Evolutionary conservation across 192 early-diverging fungal genomes (phyloP).

Genomic region (Coemansia sp.): DNA sequence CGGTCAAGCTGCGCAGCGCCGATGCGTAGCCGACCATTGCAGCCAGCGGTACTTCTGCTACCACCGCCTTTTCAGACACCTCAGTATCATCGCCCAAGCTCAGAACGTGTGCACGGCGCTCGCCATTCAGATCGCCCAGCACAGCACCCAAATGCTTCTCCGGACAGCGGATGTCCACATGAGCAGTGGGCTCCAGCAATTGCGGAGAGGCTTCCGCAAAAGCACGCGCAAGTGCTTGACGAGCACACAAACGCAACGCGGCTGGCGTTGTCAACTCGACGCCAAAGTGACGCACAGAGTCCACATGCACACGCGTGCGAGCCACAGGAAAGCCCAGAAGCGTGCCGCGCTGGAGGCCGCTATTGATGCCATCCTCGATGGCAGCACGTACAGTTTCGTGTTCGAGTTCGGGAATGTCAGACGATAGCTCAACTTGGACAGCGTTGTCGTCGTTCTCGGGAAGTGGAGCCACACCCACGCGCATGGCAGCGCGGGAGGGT

Average conservation of each 20-base stretch:
- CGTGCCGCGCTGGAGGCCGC: slow-evolving; percentile 71
- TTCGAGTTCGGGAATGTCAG: neutral
- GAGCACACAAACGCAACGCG: slow-evolving; percentile 63
- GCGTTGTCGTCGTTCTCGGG: slow-evolving; percentile 14
- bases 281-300: slow-evolving; percentile 58
- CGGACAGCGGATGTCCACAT: slow-evolving; percentile 66
- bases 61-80: slow-evolving; percentile 20
- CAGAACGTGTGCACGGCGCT: slow-evolving; percentile 68
- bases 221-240: slow-evolving; percentile 62
- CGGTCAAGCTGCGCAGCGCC: slow-evolving; percentile 79
- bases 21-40: slow-evolving; percentile 85
- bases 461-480: slow-evolving; percentile 57
- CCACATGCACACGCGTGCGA: slow-evolving; percentile 56
- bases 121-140: slow-evolving; percentile 78
- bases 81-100: slow-evolving; percentile 52
- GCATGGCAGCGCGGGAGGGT: slow-evolving; percentile 63
- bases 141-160: slow-evolving; percentile 74
- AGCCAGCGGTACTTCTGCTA: slow-evolving; percentile 70
- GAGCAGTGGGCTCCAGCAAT: slow-evolving; percentile 85
- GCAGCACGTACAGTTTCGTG: slow-evolving; percentile 49
- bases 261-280: slow-evolving; percentile 56
- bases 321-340: slow-evolving; percentile 77
- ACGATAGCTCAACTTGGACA: slow-evolving; percentile 20
- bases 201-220: slow-evolving; percentile 32
- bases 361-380: slow-evolving; percentile 64